phyloP scores from a whole-genome alignment of 1,139 yeast genomes.

The Pichia sp. region DNA sequence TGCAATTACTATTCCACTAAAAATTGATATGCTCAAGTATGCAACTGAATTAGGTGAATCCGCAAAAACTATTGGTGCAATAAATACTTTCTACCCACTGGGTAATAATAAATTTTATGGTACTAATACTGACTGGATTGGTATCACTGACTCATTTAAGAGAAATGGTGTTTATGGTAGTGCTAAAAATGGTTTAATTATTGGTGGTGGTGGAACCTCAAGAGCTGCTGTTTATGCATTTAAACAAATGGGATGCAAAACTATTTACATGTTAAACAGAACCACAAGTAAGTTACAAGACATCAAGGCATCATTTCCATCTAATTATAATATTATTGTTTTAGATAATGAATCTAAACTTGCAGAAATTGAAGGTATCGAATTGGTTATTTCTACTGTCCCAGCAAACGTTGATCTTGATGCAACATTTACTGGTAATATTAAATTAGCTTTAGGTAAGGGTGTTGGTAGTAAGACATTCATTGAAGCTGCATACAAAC shows the following conservation, averaged over 20 bases:
- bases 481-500: constrained; percentile 92
- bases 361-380: constrained; percentile 39
- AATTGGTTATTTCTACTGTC: constrained; percentile 73
- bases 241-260: constrained; percentile 66
- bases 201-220: constrained; percentile 98
- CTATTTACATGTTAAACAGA: constrained; percentile 77
- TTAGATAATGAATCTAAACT: constrained; percentile 46
- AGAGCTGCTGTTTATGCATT: constrained; percentile 92
- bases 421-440: constrained; percentile 37
- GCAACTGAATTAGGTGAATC: constrained; percentile 60
- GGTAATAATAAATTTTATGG: constrained; percentile 58
- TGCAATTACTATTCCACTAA: constrained; percentile 87
- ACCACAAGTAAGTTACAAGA: constrained; percentile 59
- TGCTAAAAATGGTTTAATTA: constrained; percentile 48
- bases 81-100: constrained; percentile 71
- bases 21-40: constrained; percentile 66
- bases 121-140: constrained; percentile 95
- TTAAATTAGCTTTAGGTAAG: constrained; percentile 41
- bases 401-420: constrained; percentile 84
- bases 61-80: constrained; percentile 81
- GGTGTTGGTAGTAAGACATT: constrained; percentile 47
- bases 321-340: constrained; percentile 48
- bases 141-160: constrained; percentile 64
- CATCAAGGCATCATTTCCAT: constrained; percentile 57
- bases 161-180: constrained; percentile 47